A percentile compares a stretch with the other conserved stretches of the same genome.
phyloP scores from a whole-genome alignment of 2,329 filamentous ascomycete species.

The Akanthomyces lecanii region DNA sequence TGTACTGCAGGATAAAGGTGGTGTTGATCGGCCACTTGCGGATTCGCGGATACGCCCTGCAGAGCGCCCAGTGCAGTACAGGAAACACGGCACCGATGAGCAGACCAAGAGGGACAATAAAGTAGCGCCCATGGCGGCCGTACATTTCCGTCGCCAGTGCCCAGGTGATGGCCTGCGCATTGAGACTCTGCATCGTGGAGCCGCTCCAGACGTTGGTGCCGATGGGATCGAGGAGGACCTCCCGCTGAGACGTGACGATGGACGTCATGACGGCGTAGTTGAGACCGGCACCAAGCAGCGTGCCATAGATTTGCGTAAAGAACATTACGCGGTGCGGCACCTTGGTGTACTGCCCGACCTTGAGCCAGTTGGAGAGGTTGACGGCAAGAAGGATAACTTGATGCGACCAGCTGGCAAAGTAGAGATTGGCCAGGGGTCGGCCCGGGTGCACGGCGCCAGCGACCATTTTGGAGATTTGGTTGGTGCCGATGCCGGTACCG shows the following conservation, averaged over 20 bases:
- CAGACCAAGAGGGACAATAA: slow-evolving; percentile 35
- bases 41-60: slow-evolving; percentile 24
- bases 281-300: slow-evolving; percentile 37
- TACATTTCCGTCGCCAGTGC: slow-evolving; percentile 41
- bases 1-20: slow-evolving; percentile 37
- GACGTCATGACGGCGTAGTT: slow-evolving; percentile 44
- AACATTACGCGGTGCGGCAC: slow-evolving; percentile 38
- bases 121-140: slow-evolving; percentile 33
- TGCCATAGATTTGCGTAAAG: slow-evolving; percentile 37
- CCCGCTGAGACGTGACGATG: slow-evolving; percentile 39
- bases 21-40: slow-evolving; percentile 33
- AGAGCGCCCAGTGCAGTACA: slow-evolving; percentile 29
- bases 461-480: slow-evolving; percentile 37
- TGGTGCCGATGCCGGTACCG: slow-evolving; percentile 22
- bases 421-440: slow-evolving; percentile 38
- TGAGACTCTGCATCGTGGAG: slow-evolving; percentile 43
- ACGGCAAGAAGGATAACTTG: slow-evolving; percentile 32
- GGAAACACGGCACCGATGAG: slow-evolving; percentile 41
- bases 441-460: slow-evolving; percentile 43
- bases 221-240: slow-evolving; percentile 37
- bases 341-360: slow-evolving; percentile 36
- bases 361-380: slow-evolving; percentile 29
- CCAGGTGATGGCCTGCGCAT: slow-evolving; percentile 32
- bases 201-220: slow-evolving; percentile 45
- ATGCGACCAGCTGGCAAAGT: slow-evolving; percentile 35